Evolutionary conservation across 768 basidiomycete genomes (phyloP).

Genomic region (Megacollybia marginata): DNA sequence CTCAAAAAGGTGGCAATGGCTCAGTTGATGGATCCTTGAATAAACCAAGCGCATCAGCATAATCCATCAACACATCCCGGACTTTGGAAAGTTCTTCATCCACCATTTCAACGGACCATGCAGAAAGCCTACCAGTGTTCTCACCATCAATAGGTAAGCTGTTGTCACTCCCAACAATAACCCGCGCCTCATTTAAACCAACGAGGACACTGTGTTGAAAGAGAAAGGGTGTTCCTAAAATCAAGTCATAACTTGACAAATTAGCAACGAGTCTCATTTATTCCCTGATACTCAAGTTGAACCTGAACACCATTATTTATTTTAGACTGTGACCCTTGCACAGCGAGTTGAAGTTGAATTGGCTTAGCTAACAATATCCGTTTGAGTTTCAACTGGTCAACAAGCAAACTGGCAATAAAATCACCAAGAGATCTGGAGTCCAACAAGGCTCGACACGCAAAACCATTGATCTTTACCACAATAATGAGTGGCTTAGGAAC

Average conservation of each 20-base stretch:
- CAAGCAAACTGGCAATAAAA: constrained; percentile 16
- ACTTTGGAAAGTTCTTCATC: not conserved
- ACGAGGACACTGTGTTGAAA: not conserved
- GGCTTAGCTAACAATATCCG: constrained; percentile 13
- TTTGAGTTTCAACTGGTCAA: constrained; percentile 15
- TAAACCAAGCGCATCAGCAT: not conserved
- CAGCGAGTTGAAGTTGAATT: constrained; percentile 16
- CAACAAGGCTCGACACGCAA: not conserved
- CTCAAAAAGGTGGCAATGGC: not conserved
- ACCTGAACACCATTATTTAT: not conserved
- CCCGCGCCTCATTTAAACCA: not conserved
- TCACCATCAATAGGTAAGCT: not conserved
- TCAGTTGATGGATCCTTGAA: not conserved
- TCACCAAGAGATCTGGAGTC: constrained; percentile 18
- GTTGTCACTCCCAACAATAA: not conserved
- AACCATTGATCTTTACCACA: not conserved
- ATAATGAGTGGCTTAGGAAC: not conserved
- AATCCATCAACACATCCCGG: not conserved
- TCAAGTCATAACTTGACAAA: not conserved
- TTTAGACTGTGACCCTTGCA: constrained; percentile 12
- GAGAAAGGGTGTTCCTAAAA: too few relatives aligned
- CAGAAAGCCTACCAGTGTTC: not conserved
- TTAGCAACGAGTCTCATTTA: not conserved
- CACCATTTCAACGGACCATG: not conserved
- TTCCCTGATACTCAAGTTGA: not conserved